Evolutionary conservation across 2,329 filamentous ascomycete species (phyloP).

Genomic region (Fusarium algeriense): DNA sequence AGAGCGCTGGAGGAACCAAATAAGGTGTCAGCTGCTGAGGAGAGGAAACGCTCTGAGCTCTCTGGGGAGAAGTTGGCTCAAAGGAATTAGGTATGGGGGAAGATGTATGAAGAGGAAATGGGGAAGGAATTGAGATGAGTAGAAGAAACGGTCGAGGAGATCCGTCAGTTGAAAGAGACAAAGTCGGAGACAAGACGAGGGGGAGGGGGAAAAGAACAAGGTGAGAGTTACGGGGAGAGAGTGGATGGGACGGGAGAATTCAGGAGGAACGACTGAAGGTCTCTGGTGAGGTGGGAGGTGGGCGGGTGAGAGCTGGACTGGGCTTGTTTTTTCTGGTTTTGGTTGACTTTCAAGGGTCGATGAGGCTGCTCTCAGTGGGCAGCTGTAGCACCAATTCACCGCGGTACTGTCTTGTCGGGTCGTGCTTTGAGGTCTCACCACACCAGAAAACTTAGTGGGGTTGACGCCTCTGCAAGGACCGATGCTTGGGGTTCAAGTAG

Average conservation of each 20-base stretch:
- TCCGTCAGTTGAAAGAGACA: conserved; percentile 45
- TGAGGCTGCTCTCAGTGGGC: conserved; percentile 43
- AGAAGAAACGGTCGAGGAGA: conserved; percentile 42
- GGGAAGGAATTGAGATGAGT: conserved; percentile 37
- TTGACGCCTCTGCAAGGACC: conserved; percentile 32
- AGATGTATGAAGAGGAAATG: conserved; percentile 41
- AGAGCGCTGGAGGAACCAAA: conserved; percentile 41
- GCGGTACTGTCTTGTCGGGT: conserved; percentile 25
- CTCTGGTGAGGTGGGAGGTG: conserved; percentile 44
- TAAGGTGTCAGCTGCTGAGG: conserved; percentile 42
- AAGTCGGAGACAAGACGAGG: conserved; percentile 29
- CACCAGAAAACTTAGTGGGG: conserved; percentile 46
- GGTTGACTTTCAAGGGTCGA: conserved; percentile 46
- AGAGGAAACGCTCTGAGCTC: conserved; percentile 46
- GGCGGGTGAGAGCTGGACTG: conserved; percentile 46
- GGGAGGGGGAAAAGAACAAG: conserved; percentile 34
- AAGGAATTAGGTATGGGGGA: conserved; percentile 47
- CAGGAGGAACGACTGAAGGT: conserved; percentile 43
- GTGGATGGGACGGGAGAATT: conserved; percentile 44
- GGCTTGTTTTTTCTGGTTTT: conserved; percentile 46
- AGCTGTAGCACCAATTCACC: conserved; percentile 15
- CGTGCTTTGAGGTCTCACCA: conserved; percentile 28
- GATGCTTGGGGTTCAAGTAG: conserved; percentile 33
- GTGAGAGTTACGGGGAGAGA: conserved; percentile 14
- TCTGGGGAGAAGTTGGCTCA: conserved; percentile 38